These are phyloP conservation scores for Rhynchosporium agropyri DNA, from an alignment of 2,329 filamentous ascomycete species.

Conservation along the genomic window DNA sequence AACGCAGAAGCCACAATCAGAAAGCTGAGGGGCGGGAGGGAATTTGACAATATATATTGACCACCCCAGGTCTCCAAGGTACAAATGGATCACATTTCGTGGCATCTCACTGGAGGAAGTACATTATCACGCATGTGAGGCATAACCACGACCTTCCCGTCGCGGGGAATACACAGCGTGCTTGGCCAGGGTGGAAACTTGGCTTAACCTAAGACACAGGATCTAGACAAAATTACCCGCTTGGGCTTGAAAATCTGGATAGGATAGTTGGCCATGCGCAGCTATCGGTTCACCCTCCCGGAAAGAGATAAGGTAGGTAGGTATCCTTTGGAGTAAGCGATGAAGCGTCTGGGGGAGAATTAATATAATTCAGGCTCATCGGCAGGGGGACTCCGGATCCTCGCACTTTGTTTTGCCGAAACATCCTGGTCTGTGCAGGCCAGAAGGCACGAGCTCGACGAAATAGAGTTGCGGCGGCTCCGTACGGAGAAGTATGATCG, in stretches of 20 bases:
- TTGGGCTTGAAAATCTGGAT: conserved; percentile 24
- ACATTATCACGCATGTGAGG: conserved; percentile 19
- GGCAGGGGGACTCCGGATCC: conserved; percentile 29
- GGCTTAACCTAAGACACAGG: conserved; percentile 15
- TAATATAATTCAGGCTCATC: conserved; percentile 29
- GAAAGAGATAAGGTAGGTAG: conserved; percentile 13
- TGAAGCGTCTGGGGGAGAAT: conserved; percentile 17
- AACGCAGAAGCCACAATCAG: conserved; percentile 15
- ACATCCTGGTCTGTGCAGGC: conserved; percentile 22
- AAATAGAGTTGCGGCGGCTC: no score
- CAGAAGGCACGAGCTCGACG: conserved; percentile 21
- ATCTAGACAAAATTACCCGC: conserved; percentile 23
- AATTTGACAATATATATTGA: conserved; percentile 27
- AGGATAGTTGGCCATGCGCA: conserved; percentile 14
- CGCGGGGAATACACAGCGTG: conserved; percentile 21
- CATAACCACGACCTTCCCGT: conserved; percentile 11
- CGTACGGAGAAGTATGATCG: conserved; percentile 10
- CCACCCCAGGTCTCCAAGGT: conserved; percentile 9
- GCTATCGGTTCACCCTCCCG: conserved; percentile 16
- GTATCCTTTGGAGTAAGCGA: not conserved
- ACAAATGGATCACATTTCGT: conserved; percentile 19
- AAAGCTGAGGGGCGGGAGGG: conserved; percentile 12
- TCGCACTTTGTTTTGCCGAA: conserved; percentile 33
- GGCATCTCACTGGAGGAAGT: conserved; percentile 29
- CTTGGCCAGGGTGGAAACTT: conserved; percentile 16